Evolutionary conservation across 169 alveolate species (phyloP).

Genomic region (Plasmodium coatneyi): DNA sequence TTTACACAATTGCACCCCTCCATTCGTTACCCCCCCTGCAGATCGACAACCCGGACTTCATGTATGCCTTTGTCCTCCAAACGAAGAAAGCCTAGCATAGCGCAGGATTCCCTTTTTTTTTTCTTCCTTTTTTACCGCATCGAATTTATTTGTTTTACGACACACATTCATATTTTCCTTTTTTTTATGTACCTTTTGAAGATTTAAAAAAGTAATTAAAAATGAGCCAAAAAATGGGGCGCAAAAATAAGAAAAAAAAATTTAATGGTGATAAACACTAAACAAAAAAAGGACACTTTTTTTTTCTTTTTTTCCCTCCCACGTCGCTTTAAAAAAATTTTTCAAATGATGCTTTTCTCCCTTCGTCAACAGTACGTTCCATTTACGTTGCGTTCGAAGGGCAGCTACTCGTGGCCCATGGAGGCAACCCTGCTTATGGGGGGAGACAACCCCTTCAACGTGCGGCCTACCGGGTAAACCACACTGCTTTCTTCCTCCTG

Average conservation of each 20-base stretch:
- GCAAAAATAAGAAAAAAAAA: no score
- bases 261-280: background rate
- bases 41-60: slow-evolving; percentile 35
- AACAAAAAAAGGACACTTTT: background rate
- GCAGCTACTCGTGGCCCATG: background rate
- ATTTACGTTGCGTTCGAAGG: background rate
- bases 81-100: slow-evolving; percentile 4
- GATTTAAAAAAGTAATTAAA: background rate
- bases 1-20: background rate
- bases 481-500: background rate
- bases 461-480: background rate
- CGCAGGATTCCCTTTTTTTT: background rate
- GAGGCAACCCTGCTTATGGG: background rate
- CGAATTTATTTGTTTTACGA: background rate
- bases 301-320: background rate
- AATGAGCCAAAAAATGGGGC: background rate
- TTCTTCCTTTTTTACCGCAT: background rate
- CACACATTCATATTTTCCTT: background rate
- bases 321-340: background rate
- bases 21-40: background rate
- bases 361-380: background rate
- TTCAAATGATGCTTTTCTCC: background rate
- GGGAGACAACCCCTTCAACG: background rate
- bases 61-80: slow-evolving; percentile 59
- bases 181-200: background rate